Evolutionary conservation across 2,329 filamentous ascomycete species (phyloP).

Genomic region (Colletotrichum sp.): DNA sequence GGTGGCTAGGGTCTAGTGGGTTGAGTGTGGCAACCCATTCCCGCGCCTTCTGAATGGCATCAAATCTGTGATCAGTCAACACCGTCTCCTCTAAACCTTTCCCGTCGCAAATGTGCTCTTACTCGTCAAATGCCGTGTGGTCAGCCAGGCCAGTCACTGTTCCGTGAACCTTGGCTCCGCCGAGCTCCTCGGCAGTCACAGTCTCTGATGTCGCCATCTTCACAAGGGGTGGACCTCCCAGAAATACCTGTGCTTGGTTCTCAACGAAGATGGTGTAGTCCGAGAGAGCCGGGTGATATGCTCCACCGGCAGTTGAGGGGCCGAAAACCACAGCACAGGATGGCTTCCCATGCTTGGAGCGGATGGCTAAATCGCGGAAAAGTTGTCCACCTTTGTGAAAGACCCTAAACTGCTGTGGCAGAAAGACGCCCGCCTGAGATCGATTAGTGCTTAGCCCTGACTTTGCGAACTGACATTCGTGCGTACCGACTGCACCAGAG

Average conservation of each 20-base stretch:
- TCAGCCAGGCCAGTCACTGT: not conserved
- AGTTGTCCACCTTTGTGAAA: not conserved
- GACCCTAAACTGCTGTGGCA: not conserved
- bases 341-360: not conserved
- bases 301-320: not conserved
- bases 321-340: not conserved
- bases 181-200: not conserved
- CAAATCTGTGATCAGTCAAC: not conserved
- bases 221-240: not conserved
- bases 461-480: accelerated
- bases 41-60: not conserved
- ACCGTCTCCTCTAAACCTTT: not conserved
- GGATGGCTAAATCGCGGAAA: not conserved
- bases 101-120: not conserved
- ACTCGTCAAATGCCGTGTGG: not conserved
- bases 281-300: not conserved
- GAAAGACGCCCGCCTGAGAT: not conserved
- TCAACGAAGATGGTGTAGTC: not conserved
- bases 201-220: not conserved
- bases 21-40: not conserved
- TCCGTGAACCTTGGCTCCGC: not conserved
- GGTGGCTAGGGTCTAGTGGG: not conserved
- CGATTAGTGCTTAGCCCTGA: accelerated
- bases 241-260: not conserved
- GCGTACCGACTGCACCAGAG: not conserved